Evolutionary conservation across 164 flowering plant genomes (phyloP), one percentile per base, ranked within the genome.

Genomic region (Amborella trichopoda): DNA sequence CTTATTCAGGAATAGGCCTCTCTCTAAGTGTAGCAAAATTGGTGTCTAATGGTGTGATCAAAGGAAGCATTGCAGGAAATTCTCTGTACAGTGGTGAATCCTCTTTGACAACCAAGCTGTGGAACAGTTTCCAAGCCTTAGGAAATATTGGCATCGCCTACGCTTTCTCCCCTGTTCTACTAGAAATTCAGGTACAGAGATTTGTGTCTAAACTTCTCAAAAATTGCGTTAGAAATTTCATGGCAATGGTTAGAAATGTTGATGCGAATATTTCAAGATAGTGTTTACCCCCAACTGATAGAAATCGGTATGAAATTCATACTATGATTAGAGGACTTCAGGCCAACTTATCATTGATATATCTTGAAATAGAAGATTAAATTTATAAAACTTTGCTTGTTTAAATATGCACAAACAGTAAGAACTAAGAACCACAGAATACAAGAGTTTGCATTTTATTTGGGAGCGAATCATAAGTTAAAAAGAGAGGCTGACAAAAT

Each of bases 61-160:
- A 9, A 14, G 14, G 34, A 8, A 8, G 34, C 34, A 30, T 30
- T 37, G 16, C n/a, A 6, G 41, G 24, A 19, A 21, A 22, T 16
- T 19, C 6, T 41, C 23, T 4, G 23, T 6, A 18, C 13, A 18
- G 12, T 41, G 11, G 19, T 1, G 21, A 30, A 26, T 8, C 6
- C 19, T 42, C 50, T 42, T 66, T 74, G 83, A 59, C 45, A 44
- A 73, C 52, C 70, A 74, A 41, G 38, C 26, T 59, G 16, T 74
- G 73, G 69, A 20, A 51, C 20, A 37, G 48, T 17, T 57, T 50
- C 23, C 70, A 67, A 48, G 75, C 72, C 3, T 44, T 73, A 23
- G 78, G 78, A 23, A 68, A 70, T 45, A 68, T 73, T 42, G 78
- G 75, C n/a, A 70, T 65, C 48, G 63, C 72, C 48, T 71, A 43